phyloP scores from a whole-genome alignment of 306 rosid species.

The Cucurbita pepo region DNA sequence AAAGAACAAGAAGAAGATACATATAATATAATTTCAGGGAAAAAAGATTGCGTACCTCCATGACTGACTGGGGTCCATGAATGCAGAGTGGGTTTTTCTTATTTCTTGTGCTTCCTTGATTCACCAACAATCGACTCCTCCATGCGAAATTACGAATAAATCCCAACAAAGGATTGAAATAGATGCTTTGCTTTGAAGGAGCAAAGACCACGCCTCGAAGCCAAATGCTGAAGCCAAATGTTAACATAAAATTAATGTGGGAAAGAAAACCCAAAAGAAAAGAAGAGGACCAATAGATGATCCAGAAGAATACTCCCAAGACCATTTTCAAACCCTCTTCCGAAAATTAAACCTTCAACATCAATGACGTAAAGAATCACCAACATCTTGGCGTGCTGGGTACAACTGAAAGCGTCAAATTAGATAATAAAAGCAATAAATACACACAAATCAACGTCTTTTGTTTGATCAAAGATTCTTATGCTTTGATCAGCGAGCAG shows the following conservation, averaged over 20 bases:
- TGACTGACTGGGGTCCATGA: constrained; percentile 6
- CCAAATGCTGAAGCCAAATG: background rate
- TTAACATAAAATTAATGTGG: background rate
- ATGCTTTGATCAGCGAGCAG: background rate
- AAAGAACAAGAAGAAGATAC: background rate
- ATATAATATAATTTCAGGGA: background rate
- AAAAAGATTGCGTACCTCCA: background rate
- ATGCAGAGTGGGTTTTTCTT: constrained; percentile 4
- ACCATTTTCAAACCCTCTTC: background rate
- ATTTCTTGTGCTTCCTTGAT: constrained; percentile 1
- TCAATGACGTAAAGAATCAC: constrained; percentile 50
- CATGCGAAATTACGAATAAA: background rate
- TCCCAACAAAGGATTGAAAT: background rate
- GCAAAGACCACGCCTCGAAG: background rate
- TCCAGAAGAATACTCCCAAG: background rate
- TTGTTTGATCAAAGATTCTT: background rate
- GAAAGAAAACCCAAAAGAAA: background rate
- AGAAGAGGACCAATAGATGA: background rate
- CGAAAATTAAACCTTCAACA: constrained; percentile 11
- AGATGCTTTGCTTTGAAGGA: constrained; percentile 7
- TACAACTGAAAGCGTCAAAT: constrained; percentile 9
- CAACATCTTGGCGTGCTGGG: constrained; percentile 43
- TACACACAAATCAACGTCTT: constrained; percentile 1
- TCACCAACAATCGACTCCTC: constrained; percentile 5
- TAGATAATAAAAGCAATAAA: background rate